Base-by-base conservation (phyloP, 2,329 filamentous ascomycete species). In the Rutstroemia sp. region DNA sequence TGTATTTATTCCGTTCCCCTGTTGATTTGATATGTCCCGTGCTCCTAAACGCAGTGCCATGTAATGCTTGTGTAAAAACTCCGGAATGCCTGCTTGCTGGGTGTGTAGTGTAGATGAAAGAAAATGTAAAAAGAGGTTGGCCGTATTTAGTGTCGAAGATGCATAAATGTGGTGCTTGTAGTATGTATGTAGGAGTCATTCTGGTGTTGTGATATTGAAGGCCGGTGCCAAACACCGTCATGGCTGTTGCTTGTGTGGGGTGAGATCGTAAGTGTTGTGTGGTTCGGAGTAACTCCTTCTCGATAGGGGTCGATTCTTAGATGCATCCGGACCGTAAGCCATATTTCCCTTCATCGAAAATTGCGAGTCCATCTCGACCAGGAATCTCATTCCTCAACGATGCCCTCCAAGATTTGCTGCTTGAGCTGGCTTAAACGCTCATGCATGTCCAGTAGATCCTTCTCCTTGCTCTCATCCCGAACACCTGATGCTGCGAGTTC, bases 391-490 rank as follows among this genome's bases (percentile, higher is more conserved):
- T 52, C 57, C 46, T 67, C 61, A 1, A 63, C 53, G 39, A 65
- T 64, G 1, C 61, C 63, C 2, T 57, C 61, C 36, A 60, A 49
- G 46, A 86, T 85, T 57, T 82, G 75, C 61, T 68, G 72, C 73
- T 86, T 86, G 76, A 85, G 77, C n/a, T 62, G 61, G 60, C 76
- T 73, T 48, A 86, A 70, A 36, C 76, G 73, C 27, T 75, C 70
- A 56, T 79, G 77, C 80, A 85, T 80, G 14, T 78, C 74, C 30
- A 78, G 63, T 47, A 86, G 67, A 48, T 78, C 68, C 5, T 72
- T 71, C 51, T 85, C 68, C 65, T 80, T 77, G 57, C 76, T 71
- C 0, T 76, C 74, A 3, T 82, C 80, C 51, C 81, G 73, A 39
- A 75, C 72, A 14, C 57, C 60, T 4, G 51, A 56, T 36, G 48